Evolutionary conservation across 805 yeast genomes (phyloP).

Genomic region (Yamadazyma philogaea): DNA sequence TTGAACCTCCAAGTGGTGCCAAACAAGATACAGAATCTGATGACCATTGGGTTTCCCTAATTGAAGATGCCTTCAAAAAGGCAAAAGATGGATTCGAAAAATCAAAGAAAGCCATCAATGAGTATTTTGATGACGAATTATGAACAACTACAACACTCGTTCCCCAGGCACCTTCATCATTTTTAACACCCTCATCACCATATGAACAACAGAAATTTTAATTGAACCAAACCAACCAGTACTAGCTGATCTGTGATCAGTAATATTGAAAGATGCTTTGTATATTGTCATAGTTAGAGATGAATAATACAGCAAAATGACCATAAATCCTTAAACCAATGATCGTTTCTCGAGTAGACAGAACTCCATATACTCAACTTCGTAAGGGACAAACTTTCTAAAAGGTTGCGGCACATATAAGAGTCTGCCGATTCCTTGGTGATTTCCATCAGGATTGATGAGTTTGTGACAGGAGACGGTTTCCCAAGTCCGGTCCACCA

Average conservation of each 20-base stretch:
- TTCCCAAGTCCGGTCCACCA: conserved; percentile 41
- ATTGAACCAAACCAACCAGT: too few relatives aligned
- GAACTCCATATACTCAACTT: conserved; percentile 48
- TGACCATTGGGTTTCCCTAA: conserved; percentile 43
- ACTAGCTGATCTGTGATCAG: conserved; percentile 4
- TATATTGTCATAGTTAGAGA: conserved; percentile 1
- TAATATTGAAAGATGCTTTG: neutral
- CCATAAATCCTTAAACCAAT: neutral
- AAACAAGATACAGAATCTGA: conserved; percentile 13
- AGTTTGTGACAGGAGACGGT: conserved; percentile 46
- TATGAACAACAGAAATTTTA: too few relatives aligned
- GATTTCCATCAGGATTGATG: conserved; percentile 51
- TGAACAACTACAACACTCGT: conserved; percentile 5
- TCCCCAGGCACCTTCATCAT: neutral
- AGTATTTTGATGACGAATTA: conserved; percentile 43
- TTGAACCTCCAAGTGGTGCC: conserved; percentile 17
- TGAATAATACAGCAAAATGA: conserved; percentile 3
- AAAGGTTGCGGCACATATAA: conserved; percentile 46
- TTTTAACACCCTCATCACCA: neutral
- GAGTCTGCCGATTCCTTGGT: conserved; percentile 52
- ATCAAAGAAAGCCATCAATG: conserved; percentile 50
- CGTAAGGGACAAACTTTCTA: conserved; percentile 25
- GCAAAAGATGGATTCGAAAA: conserved; percentile 51
- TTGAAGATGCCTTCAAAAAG: conserved; percentile 50
- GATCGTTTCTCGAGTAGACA: conserved; percentile 32